These are phyloP conservation scores for Coemansia sp. DNA, from an alignment of 192 early-diverging fungal species.

Conservation along the genomic window DNA sequence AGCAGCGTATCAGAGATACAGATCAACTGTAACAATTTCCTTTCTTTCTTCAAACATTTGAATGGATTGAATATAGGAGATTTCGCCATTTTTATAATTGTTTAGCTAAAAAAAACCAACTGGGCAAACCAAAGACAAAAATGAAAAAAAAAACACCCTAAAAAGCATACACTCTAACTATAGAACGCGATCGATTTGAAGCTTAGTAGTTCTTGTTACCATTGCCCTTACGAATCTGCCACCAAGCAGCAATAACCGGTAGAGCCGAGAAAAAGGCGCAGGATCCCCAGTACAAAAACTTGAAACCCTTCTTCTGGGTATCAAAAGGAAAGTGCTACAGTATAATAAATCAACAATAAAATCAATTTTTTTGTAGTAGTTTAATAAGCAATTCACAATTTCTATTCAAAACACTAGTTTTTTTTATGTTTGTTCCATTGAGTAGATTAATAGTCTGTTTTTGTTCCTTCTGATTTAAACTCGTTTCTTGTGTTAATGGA, in stretches of 20 bases:
- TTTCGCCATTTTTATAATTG: no score
- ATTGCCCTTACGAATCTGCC: constrained; percentile 56
- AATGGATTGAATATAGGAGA: not conserved
- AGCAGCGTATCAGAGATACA: no score
- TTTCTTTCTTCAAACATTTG: no score
- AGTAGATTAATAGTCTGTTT: not conserved
- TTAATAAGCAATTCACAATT: not conserved
- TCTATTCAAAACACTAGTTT: no score
- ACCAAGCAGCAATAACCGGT: constrained; percentile 51
- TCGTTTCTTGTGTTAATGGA: no score
- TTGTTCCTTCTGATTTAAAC: constrained; percentile 1
- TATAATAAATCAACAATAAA: not conserved
- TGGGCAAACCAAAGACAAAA: not conserved
- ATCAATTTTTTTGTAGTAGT: constrained; percentile 1
- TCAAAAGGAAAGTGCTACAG: constrained; percentile 54
- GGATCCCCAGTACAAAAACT: constrained; percentile 54
- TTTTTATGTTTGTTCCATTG: not conserved
- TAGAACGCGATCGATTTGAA: not conserved
- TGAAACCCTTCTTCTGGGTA: constrained; percentile 50
- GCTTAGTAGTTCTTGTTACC: constrained; percentile 46
- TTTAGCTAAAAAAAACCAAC: no score
- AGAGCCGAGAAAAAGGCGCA: constrained; percentile 34
- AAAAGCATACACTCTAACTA: not conserved
- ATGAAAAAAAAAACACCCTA: not conserved
- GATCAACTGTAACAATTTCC: no score